Evolutionary conservation across 805 yeast species (phyloP), one percentile per base, ranked within the genome.

Genomic region (Schwanniomyces yamadae): DNA sequence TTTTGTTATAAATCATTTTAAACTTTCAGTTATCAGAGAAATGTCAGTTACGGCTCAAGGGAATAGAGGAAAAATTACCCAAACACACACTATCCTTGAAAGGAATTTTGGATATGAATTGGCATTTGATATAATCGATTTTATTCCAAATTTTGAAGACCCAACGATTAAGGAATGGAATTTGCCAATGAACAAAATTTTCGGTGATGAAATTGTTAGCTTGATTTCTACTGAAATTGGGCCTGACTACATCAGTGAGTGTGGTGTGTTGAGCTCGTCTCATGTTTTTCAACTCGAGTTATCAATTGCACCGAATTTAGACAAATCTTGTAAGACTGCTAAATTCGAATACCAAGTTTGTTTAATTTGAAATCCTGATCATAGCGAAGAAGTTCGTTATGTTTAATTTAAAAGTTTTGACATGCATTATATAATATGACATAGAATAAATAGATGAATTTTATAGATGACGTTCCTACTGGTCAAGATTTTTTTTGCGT

Each of bases 101-200:
- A 15, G 19, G 3, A 4, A n/a, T n/a, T 15, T 15, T 16, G 36
- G 36, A n/a, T 33, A 33, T 21, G 30, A 26, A 4, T 19, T 33
- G 14, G 3, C 30, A 12, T 33, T 33, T 26, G 36, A 33, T 25
- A 13, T 33, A 9, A 18, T 33, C 6, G 31, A 33, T 11, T 33
- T 33, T 21, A 8, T 25, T 2, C 36, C 36, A 11, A 33, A 20
- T 26, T 19, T 33, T 23, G 24, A 33, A 14, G 28, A 33, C n/a
- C 36, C 36, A 3, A n/a, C 11, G 3, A 18, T 33, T 4, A 33
- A 21, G n/a, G 36, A 33, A 25, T 33, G 36, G 36, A n/a, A 25
- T 6, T 16, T 33, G 6, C 31, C 36, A 13, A 26, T 20, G 19
- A 24, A 26, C 2, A 33, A 33, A 13, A 7, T 33, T n/a, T 33